Base-by-base conservation (phyloP, 176 grass and related monocot species). In the Triticum timopheevii region DNA sequence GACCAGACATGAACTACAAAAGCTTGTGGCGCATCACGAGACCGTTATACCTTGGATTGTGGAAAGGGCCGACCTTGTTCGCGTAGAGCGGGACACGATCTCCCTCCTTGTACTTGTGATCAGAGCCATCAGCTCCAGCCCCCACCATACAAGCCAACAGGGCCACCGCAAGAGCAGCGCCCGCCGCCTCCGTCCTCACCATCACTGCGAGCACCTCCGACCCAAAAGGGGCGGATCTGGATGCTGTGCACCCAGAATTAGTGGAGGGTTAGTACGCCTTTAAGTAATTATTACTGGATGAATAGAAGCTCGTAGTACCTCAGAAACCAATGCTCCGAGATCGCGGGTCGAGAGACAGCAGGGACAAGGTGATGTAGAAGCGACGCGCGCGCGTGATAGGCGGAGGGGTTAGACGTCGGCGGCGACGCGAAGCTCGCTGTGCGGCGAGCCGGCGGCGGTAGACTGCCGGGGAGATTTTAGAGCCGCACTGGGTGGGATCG, bases 51-150 rank as follows among this genome's bases (percentile, higher is more conserved):
- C 96, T 98, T 70, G 96, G 95, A 82, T 98, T 95, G 83, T 94
- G 96, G 82, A 98, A 98, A 54, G 96, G 96, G 2, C 96, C 93
- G 31, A 98, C 91, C 63, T 98, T 98, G 86, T 98, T 98, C 3
- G 91, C 96, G 50, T 95, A 98, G 38, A 98, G 93, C 7, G 93
- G 93, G 16, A 98, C 93, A 66, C 71, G 88, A 82, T 98, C 96
- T 38, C 93, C 88, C 7, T 90, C 91, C 86, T 92, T 92, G 91
- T 95, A 98, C 44, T 71, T 82, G 79, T 94, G 96, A 90, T 98
- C 73, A 31, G 93, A 93, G 22, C 84, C 91, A 86, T 92, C 91
- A 68, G 90, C 93, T 81, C 72, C 58, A 69, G 84, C 84, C 65
- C 91, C 63, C 81, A 91, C 69, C 10, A 80, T 86, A 86, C 77